Evolutionary conservation across 257 asterid species (phyloP).

Genomic region (Apocynum venetum): DNA sequence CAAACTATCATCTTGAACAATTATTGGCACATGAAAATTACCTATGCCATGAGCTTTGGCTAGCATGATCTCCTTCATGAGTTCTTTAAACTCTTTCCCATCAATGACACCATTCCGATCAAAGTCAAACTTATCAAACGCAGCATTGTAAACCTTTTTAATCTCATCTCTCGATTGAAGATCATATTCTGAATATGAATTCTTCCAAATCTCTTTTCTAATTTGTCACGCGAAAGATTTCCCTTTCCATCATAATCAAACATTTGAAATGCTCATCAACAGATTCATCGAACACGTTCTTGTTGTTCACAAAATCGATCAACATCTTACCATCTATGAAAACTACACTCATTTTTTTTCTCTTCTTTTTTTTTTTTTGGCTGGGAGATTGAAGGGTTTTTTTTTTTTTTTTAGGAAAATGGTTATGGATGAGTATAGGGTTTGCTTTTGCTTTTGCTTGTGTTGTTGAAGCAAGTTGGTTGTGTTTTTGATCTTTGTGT

Average conservation of each 20-base stretch:
- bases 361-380: too few species aligned
- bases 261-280: constrained; percentile 40
- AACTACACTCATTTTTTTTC: constrained; percentile 41
- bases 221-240: constrained; percentile 46
- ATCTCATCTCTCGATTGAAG: constrained; percentile 60
- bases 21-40: constrained; percentile 41
- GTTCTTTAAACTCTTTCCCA: constrained; percentile 29
- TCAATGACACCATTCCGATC: constrained; percentile 43
- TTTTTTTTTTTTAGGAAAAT: background rate
- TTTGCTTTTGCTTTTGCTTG: background rate
- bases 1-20: constrained; percentile 64
- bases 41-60: constrained; percentile 65
- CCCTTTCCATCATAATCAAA: constrained; percentile 50
- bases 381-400: too few species aligned
- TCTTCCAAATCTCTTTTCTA: constrained; percentile 40
- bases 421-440: background rate
- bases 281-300: constrained; percentile 40
- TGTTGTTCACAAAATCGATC: constrained; percentile 44
- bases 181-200: constrained; percentile 41
- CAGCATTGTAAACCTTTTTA: constrained; percentile 29
- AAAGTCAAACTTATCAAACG: constrained; percentile 45
- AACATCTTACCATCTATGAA: constrained; percentile 46
- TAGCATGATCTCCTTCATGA: constrained; percentile 53
- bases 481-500: background rate
- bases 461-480: background rate